Conservation (phyloP, 2,329 filamentous ascomycete genomes). For the Cladophialophora bantiana region DNA sequence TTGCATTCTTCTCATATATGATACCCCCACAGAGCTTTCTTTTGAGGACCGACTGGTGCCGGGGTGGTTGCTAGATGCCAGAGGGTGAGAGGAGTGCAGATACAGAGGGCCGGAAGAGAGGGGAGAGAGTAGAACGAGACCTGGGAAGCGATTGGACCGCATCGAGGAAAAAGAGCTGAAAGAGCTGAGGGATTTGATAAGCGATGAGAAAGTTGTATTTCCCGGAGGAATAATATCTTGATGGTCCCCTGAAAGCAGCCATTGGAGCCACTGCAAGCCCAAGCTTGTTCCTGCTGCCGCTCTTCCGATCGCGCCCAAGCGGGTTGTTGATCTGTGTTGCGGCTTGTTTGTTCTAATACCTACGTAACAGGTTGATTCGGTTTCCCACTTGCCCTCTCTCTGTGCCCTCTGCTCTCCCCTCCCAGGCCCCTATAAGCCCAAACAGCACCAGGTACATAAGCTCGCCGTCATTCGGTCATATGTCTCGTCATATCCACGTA, state of each 20-base stretch:
- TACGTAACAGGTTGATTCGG: too few relatives aligned
- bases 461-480: constrained; percentile 1
- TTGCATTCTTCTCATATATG: not conserved
- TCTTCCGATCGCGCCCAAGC: not conserved
- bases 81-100: too few relatives aligned
- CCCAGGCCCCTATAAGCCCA: not conserved
- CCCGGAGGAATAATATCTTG: too few relatives aligned
- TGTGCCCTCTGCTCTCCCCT: too few relatives aligned
- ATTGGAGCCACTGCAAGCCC: too few relatives aligned
- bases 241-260: too few relatives aligned
- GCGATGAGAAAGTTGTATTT: not conserved
- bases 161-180: constrained; percentile 1
- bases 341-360: too few relatives aligned
- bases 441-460: not conserved
- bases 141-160: constrained; percentile 7
- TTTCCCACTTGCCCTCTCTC: too few relatives aligned
- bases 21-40: not conserved
- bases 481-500: constrained; percentile 15
- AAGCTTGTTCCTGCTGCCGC: not conserved
- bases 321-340: too few relatives aligned
- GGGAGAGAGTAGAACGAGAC: not conserved
- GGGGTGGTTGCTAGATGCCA: not conserved
- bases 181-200: constrained; percentile 15
- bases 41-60: not conserved
- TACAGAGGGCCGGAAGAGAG: not conserved